Evolutionary conservation across 1,284 basidiomycete genomes (phyloP).

Genomic region (Trichosporon coremiiforme): DNA sequence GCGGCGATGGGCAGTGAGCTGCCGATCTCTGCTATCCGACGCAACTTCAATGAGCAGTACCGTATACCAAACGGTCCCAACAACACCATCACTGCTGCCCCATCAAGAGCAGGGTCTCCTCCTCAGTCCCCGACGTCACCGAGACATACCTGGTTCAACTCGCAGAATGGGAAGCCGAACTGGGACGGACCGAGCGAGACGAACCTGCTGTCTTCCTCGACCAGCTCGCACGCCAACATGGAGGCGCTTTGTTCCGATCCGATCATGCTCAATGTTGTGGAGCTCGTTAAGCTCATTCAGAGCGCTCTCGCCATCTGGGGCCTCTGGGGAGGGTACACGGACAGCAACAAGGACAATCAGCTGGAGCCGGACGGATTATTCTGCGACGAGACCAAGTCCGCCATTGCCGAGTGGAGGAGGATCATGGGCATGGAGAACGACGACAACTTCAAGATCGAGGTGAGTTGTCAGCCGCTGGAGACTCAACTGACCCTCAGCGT

Average conservation of each 20-base stretch:
- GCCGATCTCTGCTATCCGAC: slow-evolving; percentile 44
- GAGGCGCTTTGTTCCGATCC: slow-evolving; percentile 27
- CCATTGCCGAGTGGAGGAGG: slow-evolving; percentile 45
- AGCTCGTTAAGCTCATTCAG: slow-evolving; percentile 52
- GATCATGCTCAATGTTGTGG: slow-evolving; percentile 44
- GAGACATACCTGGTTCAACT: neutral
- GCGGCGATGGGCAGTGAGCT: slow-evolving; percentile 50
- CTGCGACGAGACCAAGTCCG: slow-evolving; percentile 54
- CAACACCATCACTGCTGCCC: neutral
- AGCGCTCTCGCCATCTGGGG: slow-evolving; percentile 49
- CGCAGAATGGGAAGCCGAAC: slow-evolving; percentile 12
- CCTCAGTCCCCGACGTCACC: slow-evolving; percentile 34
- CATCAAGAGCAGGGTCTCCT: slow-evolving; percentile 33
- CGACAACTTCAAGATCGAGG: slow-evolving; percentile 48
- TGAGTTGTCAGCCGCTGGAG: slow-evolving; percentile 26
- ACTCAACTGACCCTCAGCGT: slow-evolving; percentile 35
- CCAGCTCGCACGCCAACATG: neutral
- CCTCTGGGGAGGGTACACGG: slow-evolving; percentile 32
- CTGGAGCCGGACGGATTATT: slow-evolving; percentile 50
- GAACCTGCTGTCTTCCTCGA: neutral
- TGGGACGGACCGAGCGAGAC: slow-evolving; percentile 1
- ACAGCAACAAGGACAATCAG: slow-evolving; percentile 24
- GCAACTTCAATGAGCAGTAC: slow-evolving; percentile 52
- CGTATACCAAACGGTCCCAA: slow-evolving; percentile 34
- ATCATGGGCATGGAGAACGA: slow-evolving; percentile 53